Base-by-base conservation (phyloP, 2,329 filamentous ascomycete species). In the Neopestalotiopsis sp. region DNA sequence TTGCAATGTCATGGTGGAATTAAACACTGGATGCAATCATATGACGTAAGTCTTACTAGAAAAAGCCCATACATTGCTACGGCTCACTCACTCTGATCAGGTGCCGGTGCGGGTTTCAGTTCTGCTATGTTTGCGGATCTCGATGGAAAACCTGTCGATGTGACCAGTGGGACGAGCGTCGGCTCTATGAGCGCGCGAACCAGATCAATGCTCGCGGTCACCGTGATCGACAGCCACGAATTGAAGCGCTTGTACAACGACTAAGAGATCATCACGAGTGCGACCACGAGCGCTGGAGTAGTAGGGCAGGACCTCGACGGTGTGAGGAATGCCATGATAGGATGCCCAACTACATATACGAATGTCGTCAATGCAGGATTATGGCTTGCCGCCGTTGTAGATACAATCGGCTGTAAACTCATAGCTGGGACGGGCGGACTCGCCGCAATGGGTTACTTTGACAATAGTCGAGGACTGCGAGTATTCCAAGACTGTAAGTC, bases 21-120 rank as follows among this genome's bases (percentile, higher is more conserved):
- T 88, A 0, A 38, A 74, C 0, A n/a, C 45, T 0, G 88, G 88
- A 1, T 90, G 88, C 69, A 80, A 86, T 65, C 88, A 90, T 65
- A 90, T 90, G 3, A 87, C 70, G 88, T 90, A 71, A 74, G 85
- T 84, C 24, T 12, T n/a, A 30, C 32, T 5, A 58, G 17, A n/a
- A 1, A 17, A 5, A 20, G 34, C 1, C 32, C 63, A 28, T 30
- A 9, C 4, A 4, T 30, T 17, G 1, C 6, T 20, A 38, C 20
- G 13, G 17, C 14, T 34, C 10, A 17, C 45, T 3, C 2, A n/a
- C n/a, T 57, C 4, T 38, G 28, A 32, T 14, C 81, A 87, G 82
- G 0, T 89, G 86, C 64, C 75, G 65, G 1, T 89, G 87, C 64
- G 73, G 79, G 0, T 73, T 77, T 0, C 38, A 87, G n/a, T 89